Percentiles rank a stretch among this genome's conserved stretches.
Conservation (phyloP, 371 early-diverging fungal genomes). For the Syncephalastrum sp. region DNA sequence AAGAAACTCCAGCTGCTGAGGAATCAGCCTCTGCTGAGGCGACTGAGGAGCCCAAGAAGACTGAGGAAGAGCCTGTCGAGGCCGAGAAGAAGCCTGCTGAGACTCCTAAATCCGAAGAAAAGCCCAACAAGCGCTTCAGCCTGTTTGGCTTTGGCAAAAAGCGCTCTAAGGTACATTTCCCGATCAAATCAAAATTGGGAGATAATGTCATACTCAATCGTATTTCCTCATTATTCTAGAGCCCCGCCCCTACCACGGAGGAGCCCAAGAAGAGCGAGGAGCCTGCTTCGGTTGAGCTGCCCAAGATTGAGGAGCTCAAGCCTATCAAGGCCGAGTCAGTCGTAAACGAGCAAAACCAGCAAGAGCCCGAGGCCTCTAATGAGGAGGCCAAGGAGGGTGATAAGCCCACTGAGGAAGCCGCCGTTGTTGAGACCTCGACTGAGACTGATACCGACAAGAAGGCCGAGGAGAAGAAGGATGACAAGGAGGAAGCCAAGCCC, state of each 20-base stretch:
- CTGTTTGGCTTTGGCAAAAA: background rate
- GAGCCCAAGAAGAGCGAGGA: constrained; percentile 3
- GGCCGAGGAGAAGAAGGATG: constrained; percentile 1
- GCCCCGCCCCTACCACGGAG: constrained; percentile 8
- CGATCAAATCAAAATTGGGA: background rate
- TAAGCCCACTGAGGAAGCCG: constrained; percentile 6
- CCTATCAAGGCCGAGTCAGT: constrained; percentile 18
- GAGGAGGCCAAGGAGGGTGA: constrained; percentile 1
- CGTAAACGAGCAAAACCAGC: constrained; percentile 9
- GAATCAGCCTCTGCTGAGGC: too few relatives aligned
- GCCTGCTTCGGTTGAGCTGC: constrained; percentile 4
- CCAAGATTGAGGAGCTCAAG: constrained; percentile 6
- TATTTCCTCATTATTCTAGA: background rate
- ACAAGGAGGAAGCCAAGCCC: constrained; percentile 4
- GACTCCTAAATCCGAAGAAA: background rate
- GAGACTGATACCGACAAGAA: constrained; percentile 5
- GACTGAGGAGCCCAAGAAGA: constrained; percentile 6
- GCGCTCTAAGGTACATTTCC: background rate
- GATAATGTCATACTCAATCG: background rate
- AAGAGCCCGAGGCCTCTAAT: constrained; percentile 9
- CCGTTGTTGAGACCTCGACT: constrained; percentile 7
- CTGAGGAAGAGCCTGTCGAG: constrained; percentile 10
- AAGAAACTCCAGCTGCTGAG: too few relatives aligned
- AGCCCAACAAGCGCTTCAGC: background rate
- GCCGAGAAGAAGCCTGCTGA: constrained; percentile 3